These are phyloP conservation scores for Astragalus membranaceus DNA, from an alignment of 306 rosid species.

Conservation along the genomic window DNA sequence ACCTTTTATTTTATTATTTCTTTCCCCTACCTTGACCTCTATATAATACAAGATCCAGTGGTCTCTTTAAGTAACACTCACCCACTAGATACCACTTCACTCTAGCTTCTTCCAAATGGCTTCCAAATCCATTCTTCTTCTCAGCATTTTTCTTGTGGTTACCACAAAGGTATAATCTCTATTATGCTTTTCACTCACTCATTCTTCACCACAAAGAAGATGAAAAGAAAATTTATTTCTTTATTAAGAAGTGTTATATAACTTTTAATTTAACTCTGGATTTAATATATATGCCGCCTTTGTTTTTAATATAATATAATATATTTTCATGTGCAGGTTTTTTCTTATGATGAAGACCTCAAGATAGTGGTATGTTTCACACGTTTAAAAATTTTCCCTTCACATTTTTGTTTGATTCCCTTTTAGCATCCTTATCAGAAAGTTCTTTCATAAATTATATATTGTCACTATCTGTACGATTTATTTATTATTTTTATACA, in stretches of 20 bases:
- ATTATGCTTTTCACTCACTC: background rate
- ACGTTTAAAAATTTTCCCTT: background rate
- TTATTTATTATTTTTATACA: background rate
- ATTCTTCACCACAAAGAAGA: background rate
- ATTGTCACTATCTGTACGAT: background rate
- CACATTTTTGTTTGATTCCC: background rate
- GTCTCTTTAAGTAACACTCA: background rate
- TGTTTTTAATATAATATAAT: background rate
- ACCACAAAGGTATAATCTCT: slow-evolving; percentile 30
- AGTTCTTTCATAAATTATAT: background rate
- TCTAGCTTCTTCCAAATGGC: slow-evolving; percentile 33
- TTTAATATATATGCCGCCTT: too few species aligned
- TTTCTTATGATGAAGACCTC: slow-evolving; percentile 32
- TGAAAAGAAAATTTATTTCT: background rate
- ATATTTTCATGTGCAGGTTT: slow-evolving; percentile 28
- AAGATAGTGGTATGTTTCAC: slow-evolving; percentile 26
- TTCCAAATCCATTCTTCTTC: slow-evolving; percentile 39
- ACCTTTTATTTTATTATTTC: background rate
- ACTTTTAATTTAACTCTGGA: too few species aligned
- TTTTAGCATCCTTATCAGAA: background rate
- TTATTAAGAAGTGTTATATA: slow-evolving; percentile 9
- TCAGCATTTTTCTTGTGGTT: slow-evolving; percentile 30
- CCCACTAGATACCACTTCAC: background rate
- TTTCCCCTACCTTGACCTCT: slow-evolving; percentile 15
- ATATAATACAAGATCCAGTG: slow-evolving; percentile 21